Base-by-base conservation (phyloP, 1,139 yeast species). In the Magnusiomyces ingens region DNA sequence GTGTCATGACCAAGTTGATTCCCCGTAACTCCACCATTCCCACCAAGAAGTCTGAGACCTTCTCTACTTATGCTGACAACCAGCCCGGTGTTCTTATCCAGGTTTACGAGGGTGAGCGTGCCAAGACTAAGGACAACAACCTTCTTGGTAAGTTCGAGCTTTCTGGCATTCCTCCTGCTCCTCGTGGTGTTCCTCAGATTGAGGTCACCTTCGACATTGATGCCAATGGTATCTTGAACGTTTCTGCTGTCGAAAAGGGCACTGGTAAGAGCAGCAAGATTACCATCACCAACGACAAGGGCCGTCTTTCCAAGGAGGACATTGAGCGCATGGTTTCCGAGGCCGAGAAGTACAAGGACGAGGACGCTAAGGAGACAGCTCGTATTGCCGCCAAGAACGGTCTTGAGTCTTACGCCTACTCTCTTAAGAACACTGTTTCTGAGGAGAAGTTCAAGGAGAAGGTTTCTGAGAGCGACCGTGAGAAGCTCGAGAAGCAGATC, bases 101-200 rank as follows among this genome's bases (percentile, higher is more conserved):
- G 80, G 95, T 87, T 63, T 87, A 78, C 76, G 95, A 87, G 77
- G 95, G 95, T 81, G 95, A 87, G 80, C 85, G 95, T 79, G 88
- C 91, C 70, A 81, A 83, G 75, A 86, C 95, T 63, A 85, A 87
- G 81, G 95, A 88, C 78, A 87, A 87, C 86, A 88, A 87, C 82
- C 76, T 87, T 75, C 85, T 87, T 70, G 95, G 95, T 78, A 87
- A 87, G 82, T 87, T 88, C 75, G 93, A 90, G 73, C 82, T 87
- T 69, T 77, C 90, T 67, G 95, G 95, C 73, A 87, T 87, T 63
- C 95, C 95, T 70, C 95, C 95, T 68, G 95, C 95, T 59, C 95
- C 95, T 74, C 88, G 93, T 78, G 95, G 95, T 79, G 95, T 87
- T 62, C 95, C 95, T 69, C 94, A 87, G 78, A 86, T 87, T 67